Base-by-base conservation (phyloP, 2,329 filamentous ascomycete species). In the Fusarium virguliforme region DNA sequence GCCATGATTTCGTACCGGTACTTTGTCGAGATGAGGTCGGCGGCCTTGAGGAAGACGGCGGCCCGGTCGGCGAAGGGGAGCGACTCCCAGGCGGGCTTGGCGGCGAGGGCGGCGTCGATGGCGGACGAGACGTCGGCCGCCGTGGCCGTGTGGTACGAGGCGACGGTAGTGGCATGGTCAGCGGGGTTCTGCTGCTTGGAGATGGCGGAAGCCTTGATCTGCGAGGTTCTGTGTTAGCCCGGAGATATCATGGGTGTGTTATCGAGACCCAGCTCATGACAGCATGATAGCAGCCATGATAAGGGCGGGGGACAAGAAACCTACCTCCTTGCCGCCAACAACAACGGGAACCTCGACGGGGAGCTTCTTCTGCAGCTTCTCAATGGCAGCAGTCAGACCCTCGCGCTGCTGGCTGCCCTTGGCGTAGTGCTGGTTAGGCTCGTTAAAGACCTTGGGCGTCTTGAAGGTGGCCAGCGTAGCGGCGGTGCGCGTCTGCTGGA, bases 1-100 rank as follows among this genome's bases (percentile, higher is more conserved):
- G 96, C 95, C 93, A 98, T 97, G 76, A 99, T 89, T 62, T 98
- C 94, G 83, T 97, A 98, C 79, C 96, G 90, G 84, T 99, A 98
- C 85, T 98, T 98, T 71, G 89, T 92, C 60, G 92, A 86, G 74
- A 99, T 90, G 69, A 99, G 86, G 79, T 98, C 95, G 35, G 95
- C 95, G 4, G 96, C 95, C 87, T 98, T 98, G 78, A 98, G 89
- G 85, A 98, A 98, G 79, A 99, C 88, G 62, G 95, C 93, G 12
- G 95, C 95, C 60, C 95, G 90, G 83, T 98, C 95, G 53, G 93
- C 90, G 78, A 98, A 98, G 13, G 95, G 93, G 18, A 97, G 86
- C 6, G 88, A 86, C 78, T 95, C 94, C 95, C 96, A 99, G 34
- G 90, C 88, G 60, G 90, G 86, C 84, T 97, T 96, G 53, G 95